A percentile compares a stretch with the other conserved stretches of the same genome.
Evolutionary conservation across 2,329 filamentous ascomycete species (phyloP).

Genomic region (Hypoxylon sp.): DNA sequence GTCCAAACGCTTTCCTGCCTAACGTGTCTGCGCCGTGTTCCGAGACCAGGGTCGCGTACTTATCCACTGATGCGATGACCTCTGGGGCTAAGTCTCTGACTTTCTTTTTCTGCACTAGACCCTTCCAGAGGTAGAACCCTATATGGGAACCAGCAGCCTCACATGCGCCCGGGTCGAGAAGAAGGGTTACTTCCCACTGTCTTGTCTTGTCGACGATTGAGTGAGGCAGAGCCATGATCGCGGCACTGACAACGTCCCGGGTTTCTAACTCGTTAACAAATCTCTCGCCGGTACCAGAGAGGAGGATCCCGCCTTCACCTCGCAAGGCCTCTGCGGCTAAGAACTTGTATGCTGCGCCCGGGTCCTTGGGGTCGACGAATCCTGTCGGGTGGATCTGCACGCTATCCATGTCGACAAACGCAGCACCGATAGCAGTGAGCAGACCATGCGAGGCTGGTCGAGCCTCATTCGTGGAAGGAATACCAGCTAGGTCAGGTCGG

Average conservation of each 20-base stretch:
- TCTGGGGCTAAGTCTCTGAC: slow-evolving; percentile 63
- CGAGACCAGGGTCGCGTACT: slow-evolving; percentile 62
- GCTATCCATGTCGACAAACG: slow-evolving; percentile 66
- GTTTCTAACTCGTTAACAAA: slow-evolving; percentile 76
- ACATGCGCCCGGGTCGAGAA: slow-evolving; percentile 72
- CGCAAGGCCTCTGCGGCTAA: slow-evolving; percentile 74
- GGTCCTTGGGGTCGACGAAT: slow-evolving; percentile 69
- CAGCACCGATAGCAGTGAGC: slow-evolving; percentile 58
- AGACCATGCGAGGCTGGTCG: slow-evolving; percentile 67
- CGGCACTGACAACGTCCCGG: slow-evolving; percentile 68
- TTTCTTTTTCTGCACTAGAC: slow-evolving; percentile 69
- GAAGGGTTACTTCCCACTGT: slow-evolving; percentile 72
- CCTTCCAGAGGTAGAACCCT: slow-evolving; percentile 75
- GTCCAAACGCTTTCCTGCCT: slow-evolving; percentile 66
- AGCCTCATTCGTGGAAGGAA: slow-evolving; percentile 75
- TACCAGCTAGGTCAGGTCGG: slow-evolving; percentile 70
- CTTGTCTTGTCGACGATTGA: slow-evolving; percentile 53
- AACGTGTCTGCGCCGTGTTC: slow-evolving; percentile 58
- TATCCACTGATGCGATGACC: slow-evolving; percentile 61
- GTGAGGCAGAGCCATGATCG: slow-evolving; percentile 61
- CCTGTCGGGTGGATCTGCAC: slow-evolving; percentile 77
- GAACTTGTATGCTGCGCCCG: slow-evolving; percentile 67
- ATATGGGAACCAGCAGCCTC: slow-evolving; percentile 68
- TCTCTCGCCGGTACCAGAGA: slow-evolving; percentile 62
- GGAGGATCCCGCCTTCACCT: slow-evolving; percentile 73